phyloP scores from a whole-genome alignment of 2,329 filamentous ascomycete genomes.

The Curvularia sp. region DNA sequence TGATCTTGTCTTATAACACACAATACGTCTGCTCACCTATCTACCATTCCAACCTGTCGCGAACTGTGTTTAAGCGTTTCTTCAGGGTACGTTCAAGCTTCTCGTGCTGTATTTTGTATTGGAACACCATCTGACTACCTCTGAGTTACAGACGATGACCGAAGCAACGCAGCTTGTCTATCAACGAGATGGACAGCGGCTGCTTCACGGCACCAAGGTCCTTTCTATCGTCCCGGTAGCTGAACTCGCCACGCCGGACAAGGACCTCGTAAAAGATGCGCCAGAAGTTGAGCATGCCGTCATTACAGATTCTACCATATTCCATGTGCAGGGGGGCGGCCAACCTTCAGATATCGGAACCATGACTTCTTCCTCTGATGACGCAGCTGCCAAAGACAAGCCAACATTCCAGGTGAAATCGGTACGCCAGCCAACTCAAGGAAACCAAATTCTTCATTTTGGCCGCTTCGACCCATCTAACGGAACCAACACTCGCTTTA shows the following conservation, averaged over 20 bases:
- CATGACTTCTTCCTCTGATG: conserved; percentile 52
- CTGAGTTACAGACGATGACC: not conserved
- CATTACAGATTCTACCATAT: conserved; percentile 73
- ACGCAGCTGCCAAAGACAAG: conserved; percentile 52
- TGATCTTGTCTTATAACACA: not conserved
- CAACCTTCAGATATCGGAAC: conserved; percentile 72
- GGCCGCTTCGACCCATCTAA: conserved; percentile 60
- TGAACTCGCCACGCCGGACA: conserved; percentile 60
- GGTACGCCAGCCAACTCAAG: conserved; percentile 62
- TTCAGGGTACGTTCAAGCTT: not conserved
- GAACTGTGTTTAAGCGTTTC: not conserved
- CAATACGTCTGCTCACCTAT: not conserved
- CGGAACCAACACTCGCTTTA: not conserved
- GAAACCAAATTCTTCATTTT: conserved; percentile 67
- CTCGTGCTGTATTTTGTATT: not conserved
- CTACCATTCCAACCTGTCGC: not conserved
- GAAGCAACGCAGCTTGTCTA: conserved; percentile 33
- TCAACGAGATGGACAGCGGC: conserved; percentile 53
- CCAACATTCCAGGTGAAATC: conserved; percentile 1
- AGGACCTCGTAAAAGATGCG: conserved; percentile 65
- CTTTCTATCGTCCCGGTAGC: conserved; percentile 59
- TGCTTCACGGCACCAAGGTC: conserved; percentile 55
- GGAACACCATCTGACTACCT: conserved; percentile 24
- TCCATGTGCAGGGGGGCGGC: conserved; percentile 77
- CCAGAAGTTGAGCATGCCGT: conserved; percentile 48